Base-by-base conservation (phyloP, 768 basidiomycete species). In the Mrakia frigida region DNA sequence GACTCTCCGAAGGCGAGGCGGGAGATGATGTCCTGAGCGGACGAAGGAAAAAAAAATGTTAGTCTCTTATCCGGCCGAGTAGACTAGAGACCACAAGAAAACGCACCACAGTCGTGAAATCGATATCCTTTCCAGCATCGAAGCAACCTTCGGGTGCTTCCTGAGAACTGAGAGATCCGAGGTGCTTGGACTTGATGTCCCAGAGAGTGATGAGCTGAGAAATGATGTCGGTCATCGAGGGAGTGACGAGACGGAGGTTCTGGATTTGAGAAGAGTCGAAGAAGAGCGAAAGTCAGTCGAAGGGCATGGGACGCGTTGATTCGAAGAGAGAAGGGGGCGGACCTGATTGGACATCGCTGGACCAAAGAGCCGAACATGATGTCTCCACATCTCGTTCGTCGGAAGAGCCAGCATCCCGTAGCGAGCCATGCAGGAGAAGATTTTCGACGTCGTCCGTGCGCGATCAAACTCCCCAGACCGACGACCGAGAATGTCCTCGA, bases 1-100 rank as follows among this genome's bases (percentile, higher is more conserved):
- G 53, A 53, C 39, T 72, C 37, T 10, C 71, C 71, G 71, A 72
- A 72, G 21, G 71, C 71, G 71, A 72, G n/a, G 52, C 71, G 35
- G 33, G 71, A 72, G 52, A 72, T 72, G 50, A 72, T 37, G n/a
- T 72, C 71, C 71, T 71, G 50, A 53, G 13, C n/a, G n/a, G n/a
- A n/a, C n/a, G n/a, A 6, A 50, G 28, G 4, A 43, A 33, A 10
- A 5, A 33, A 50, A 43, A 23, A 2, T 6, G 6, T 43, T 2
- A 52, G 43, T 5, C 13, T 18, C 41, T 28, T 13, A 31, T 14
- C 16, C 28, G n/a, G n/a, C n/a, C n/a, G n/a, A n/a, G 43, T 46
- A 18, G 43, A 9, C 56, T n/a, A 2, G 28, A 56, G 25, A 13
- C 52, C 13, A 53, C 6, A 53, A 28, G 13, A 25, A 18, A n/a